Conservation (phyloP, 352 stramenopile species). For the Pythium aquatile region DNA sequence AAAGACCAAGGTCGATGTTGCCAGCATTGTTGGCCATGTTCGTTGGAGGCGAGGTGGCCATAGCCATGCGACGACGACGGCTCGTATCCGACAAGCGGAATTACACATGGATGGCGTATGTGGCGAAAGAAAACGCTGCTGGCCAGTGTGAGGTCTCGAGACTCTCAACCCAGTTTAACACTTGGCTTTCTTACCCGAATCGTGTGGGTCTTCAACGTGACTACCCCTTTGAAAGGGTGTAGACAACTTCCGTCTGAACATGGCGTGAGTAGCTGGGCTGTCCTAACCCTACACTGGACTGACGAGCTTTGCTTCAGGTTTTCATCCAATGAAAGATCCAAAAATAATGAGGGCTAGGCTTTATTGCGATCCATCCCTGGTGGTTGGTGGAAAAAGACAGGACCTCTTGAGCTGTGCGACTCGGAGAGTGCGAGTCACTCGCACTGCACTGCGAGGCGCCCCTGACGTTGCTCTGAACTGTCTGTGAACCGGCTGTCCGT, state of each 20-base stretch:
- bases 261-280: constrained; percentile 6
- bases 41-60: neutral
- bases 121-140: constrained; percentile 14
- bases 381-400: constrained; percentile 16
- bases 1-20: neutral
- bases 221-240: constrained; percentile 12
- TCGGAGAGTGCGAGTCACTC: neutral
- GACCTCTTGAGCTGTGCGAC: neutral
- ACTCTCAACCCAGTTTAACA: constrained; percentile 1
- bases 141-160: neutral
- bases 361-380: neutral
- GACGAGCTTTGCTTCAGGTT: constrained; percentile 1
- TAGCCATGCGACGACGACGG: neutral
- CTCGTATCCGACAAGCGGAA: neutral
- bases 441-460: no score
- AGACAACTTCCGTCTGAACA: neutral
- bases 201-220: no score
- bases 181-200: neutral
- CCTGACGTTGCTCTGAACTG: constrained; percentile 10
- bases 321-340: constrained; percentile 12
- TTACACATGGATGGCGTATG: constrained; percentile 29
- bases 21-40: constrained; percentile 2
- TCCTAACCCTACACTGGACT: constrained; percentile 8
- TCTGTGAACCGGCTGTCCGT: constrained; percentile 21
- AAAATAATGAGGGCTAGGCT: neutral